Evolutionary conservation across 306 rosid species (phyloP).

Genomic region (Vigna hirtella): DNA sequence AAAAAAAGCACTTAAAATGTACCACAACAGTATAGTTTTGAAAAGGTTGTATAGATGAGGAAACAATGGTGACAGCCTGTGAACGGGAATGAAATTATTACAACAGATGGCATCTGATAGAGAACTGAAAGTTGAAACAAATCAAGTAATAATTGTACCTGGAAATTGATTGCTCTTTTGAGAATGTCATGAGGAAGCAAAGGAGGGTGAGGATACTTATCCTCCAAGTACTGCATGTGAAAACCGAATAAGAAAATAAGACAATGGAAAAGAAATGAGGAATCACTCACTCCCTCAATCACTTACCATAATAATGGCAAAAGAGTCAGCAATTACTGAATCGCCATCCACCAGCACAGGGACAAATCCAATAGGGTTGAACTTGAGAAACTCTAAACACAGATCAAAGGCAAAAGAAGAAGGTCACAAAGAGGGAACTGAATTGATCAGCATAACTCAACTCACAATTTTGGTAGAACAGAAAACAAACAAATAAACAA

Average conservation of each 20-base stretch:
- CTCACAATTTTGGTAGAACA: neutral
- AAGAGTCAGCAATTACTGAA: constrained; percentile 57
- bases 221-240: constrained; percentile 65
- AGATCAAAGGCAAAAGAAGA: neutral
- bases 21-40: constrained; percentile 60
- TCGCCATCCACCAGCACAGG: constrained; percentile 67
- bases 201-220: constrained; percentile 66
- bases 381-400: constrained; percentile 55
- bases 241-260: neutral
- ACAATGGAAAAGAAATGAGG: neutral
- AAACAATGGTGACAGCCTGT: constrained; percentile 68
- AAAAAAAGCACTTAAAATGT: neutral
- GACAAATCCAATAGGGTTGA: constrained; percentile 64
- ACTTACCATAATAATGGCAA: constrained; percentile 66
- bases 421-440: neutral
- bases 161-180: constrained; percentile 65
- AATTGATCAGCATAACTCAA: neutral
- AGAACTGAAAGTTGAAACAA: neutral
- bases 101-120: neutral
- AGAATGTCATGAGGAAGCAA: constrained; percentile 62
- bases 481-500: neutral
- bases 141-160: constrained; percentile 46
- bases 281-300: neutral
- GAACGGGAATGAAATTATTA: neutral
- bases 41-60: constrained; percentile 74